Evolutionary conservation across 148 eudicot species (phyloP), one percentile per base, ranked within the genome.

Genomic region (Rhododendron ferrugineum): DNA sequence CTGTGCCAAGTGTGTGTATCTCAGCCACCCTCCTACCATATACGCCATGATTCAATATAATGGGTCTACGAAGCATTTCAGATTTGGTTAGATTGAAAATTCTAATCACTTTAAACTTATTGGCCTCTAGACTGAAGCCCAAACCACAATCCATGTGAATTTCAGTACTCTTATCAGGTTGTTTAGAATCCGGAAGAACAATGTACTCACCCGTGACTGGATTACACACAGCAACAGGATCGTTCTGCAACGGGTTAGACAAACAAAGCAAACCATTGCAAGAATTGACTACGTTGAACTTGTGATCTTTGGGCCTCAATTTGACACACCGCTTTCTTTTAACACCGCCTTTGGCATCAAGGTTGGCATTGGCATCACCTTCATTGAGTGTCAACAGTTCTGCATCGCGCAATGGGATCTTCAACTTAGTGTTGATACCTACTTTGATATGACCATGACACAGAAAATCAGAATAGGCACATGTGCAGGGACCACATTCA

Each of bases 151-250:
- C 26, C 50, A 15, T 79, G 23, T 40, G 44, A 40, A 40, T 40
- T 40, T 40, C 44, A 40, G 44, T 40, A 40, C 44, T 40, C 44
- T 40, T 40, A 40, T 40, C 44, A 40, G 44, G 44, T 40, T 40
- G 44, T 40, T 40, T 6, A 40, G 44, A 40, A 40, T 40, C 44
- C 44, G 44, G 44, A 40, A 40, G 44, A 40, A 40, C 44, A 40
- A 60, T 30, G 70, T 62, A 88, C 40, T 88, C 89, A 16, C 86
- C 6, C 23, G 64, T 58, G 23, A 58, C 20, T 58, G 64, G 64
- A 58, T 58, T 58, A 58, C 64, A 58, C 20, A 58, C 86, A 6
- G 82, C 75, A 13, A 85, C 52, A 4, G 87, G 89, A 78, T 87
- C 81, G 16, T 4, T 28, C 47, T 20, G 2, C 26, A 8, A 58